phyloP scores from a whole-genome alignment of 345 rosid species.

The Euphorbia lathyris region DNA sequence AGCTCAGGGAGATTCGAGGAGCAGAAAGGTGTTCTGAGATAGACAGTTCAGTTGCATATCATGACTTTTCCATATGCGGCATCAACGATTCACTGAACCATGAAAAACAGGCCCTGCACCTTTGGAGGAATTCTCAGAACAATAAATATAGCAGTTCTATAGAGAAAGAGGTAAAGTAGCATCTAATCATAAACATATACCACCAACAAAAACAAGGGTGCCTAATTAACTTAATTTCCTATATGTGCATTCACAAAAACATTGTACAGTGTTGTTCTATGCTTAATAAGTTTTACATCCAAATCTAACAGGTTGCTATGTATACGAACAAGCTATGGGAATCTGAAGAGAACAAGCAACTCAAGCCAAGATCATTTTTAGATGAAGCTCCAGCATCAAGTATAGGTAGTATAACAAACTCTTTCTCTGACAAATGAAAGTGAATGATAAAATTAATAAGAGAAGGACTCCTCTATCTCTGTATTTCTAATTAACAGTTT shows the following conservation, averaged over 20 bases:
- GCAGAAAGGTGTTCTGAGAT: no score
- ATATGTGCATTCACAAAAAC: neutral
- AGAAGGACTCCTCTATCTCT: neutral
- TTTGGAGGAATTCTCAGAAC: constrained; percentile 9
- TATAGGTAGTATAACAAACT: constrained; percentile 12
- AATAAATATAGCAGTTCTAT: constrained; percentile 6
- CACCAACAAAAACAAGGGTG: neutral
- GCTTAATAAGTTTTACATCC: constrained; percentile 3
- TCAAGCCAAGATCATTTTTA: constrained; percentile 8
- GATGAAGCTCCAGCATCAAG: constrained; percentile 12
- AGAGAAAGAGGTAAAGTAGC: constrained; percentile 29
- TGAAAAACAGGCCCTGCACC: neutral
- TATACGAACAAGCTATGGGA: constrained; percentile 3
- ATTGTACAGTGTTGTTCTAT: neutral
- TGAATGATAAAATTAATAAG: neutral
- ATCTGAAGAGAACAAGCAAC: constrained; percentile 20
- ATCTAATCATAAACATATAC: neutral
- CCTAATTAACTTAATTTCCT: neutral
- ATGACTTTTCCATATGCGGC: constrained; percentile 1
- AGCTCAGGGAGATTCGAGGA: constrained; percentile 10
- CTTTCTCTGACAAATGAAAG: neutral
- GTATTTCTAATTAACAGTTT: neutral
- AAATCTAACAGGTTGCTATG: constrained; percentile 16
- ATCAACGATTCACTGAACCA: neutral
- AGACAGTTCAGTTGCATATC: constrained; percentile 11